Percentiles rank a stretch among this genome's conserved stretches.
Evolutionary conservation across 306 rosid species (phyloP).

Genomic region (Rosa multiflora): DNA sequence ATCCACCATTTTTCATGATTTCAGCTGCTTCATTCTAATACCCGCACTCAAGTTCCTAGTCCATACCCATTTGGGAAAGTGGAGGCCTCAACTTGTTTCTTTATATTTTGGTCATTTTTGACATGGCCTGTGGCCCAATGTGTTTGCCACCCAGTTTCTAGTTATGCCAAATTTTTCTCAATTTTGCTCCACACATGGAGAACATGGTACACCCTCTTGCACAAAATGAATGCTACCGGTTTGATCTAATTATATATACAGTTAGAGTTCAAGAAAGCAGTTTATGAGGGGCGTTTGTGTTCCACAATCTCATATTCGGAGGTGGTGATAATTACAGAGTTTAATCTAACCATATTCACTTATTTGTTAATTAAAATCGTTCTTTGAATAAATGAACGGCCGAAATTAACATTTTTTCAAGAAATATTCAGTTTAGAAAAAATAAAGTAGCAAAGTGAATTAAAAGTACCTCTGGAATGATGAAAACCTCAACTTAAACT

Average conservation of each 20-base stretch:
- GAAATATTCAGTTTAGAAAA: no score
- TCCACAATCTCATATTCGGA: neutral
- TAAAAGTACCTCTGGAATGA: neutral
- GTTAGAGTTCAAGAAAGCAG: neutral
- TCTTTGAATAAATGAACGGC: no score
- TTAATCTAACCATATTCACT: neutral
- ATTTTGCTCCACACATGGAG: slow-evolving; percentile 34
- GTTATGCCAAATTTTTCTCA: slow-evolving; percentile 27
- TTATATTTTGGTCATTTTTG: neutral
- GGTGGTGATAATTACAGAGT: no score
- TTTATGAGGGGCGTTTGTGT: no score
- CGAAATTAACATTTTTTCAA: no score
- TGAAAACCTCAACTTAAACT: slow-evolving; percentile 7
- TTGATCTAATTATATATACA: neutral
- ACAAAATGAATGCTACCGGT: neutral
- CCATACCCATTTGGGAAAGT: slow-evolving; percentile 75
- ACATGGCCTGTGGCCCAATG: slow-evolving; percentile 50
- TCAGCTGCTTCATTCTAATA: slow-evolving; percentile 22
- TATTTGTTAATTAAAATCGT: no score
- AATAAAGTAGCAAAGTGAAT: no score
- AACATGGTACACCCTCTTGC: slow-evolving; percentile 29
- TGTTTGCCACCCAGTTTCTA: slow-evolving; percentile 59
- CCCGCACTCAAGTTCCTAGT: slow-evolving; percentile 33
- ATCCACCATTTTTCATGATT: slow-evolving; percentile 26
- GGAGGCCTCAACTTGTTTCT: slow-evolving; percentile 40